Percentiles rank a stretch among this genome's conserved stretches.
These are phyloP conservation scores for Thielaviopsis populi DNA, from an alignment of 2,329 filamentous ascomycete genomes.

Conservation along the genomic window DNA sequence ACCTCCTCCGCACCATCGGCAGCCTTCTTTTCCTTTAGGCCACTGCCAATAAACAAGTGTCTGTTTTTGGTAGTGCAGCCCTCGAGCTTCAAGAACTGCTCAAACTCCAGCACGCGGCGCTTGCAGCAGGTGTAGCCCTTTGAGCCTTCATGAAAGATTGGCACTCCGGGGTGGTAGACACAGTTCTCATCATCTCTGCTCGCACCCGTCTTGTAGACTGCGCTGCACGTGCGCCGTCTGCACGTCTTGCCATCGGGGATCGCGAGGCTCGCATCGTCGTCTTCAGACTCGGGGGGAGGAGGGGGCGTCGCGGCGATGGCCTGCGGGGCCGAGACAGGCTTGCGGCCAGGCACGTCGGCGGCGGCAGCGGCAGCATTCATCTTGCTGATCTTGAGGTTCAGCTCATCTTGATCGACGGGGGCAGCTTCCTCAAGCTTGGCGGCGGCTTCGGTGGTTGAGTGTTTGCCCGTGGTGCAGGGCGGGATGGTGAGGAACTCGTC, in stretches of 20 bases:
- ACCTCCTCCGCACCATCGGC: conserved; percentile 49
- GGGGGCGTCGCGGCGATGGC: conserved; percentile 39
- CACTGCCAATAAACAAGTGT: conserved; percentile 74
- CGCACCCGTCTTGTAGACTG: conserved; percentile 45
- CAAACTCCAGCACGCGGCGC: conserved; percentile 84
- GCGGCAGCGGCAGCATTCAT: conserved; percentile 33
- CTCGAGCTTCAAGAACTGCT: conserved; percentile 92
- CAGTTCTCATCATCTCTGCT: conserved; percentile 60
- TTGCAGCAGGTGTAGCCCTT: conserved; percentile 98
- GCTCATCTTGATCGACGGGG: conserved; percentile 28
- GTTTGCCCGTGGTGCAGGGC: conserved; percentile 83
- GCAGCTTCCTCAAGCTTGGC: conserved; percentile 46
- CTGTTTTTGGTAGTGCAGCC: conserved; percentile 70
- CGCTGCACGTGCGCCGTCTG: conserved; percentile 60
- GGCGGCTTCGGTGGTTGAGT: conserved; percentile 68
- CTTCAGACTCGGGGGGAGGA: conserved; percentile 62
- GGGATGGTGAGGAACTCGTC: conserved; percentile 92
- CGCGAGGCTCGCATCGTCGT: conserved; percentile 62
- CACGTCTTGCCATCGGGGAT: conserved; percentile 64
- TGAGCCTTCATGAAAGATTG: conserved; percentile 94
- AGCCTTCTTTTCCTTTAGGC: conserved; percentile 42
- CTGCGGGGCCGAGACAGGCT: conserved; percentile 28
- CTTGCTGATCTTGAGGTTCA: conserved; percentile 37
- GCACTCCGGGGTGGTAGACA: conserved; percentile 73
- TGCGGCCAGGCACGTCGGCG: conserved; percentile 28